Conservation (phyloP, 257 asterid species). For the Euphrasia confusa region DNA sequence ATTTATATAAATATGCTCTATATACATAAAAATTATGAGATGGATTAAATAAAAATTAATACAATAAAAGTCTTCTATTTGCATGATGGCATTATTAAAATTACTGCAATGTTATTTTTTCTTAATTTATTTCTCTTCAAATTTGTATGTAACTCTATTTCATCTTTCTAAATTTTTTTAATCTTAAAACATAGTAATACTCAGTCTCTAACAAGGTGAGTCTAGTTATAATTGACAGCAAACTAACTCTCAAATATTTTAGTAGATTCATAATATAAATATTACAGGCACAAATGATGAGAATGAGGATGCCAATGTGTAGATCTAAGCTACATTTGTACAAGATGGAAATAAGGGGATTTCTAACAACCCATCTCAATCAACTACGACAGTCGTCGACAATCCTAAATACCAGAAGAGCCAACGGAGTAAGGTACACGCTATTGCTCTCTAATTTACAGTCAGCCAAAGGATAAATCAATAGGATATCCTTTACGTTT, state of each 20-base stretch:
- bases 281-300: neutral
- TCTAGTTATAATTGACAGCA: too few species aligned
- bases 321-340: constrained; percentile 25
- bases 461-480: constrained; percentile 11
- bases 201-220: too few species aligned
- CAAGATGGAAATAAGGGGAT: constrained; percentile 5
- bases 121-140: too few species aligned
- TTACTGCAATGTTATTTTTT: too few species aligned
- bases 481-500: neutral
- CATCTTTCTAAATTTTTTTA: too few species aligned
- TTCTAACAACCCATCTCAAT: constrained; percentile 7
- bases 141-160: neutral
- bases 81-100: too few species aligned
- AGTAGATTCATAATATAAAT: too few species aligned
- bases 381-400: constrained; percentile 19
- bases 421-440: neutral
- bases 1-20: too few species aligned
- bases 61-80: too few species aligned
- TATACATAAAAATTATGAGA: too few species aligned
- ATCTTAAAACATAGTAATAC: neutral
- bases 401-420: constrained; percentile 24
- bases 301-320: neutral
- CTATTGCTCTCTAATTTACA: constrained; percentile 27
- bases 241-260: neutral
- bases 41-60: too few species aligned